A percentile compares a stretch with the other conserved stretches of the same genome.
phyloP scores from a whole-genome alignment of 2,329 filamentous ascomycete species.

The Hawksworthiomyces lignivorus region DNA sequence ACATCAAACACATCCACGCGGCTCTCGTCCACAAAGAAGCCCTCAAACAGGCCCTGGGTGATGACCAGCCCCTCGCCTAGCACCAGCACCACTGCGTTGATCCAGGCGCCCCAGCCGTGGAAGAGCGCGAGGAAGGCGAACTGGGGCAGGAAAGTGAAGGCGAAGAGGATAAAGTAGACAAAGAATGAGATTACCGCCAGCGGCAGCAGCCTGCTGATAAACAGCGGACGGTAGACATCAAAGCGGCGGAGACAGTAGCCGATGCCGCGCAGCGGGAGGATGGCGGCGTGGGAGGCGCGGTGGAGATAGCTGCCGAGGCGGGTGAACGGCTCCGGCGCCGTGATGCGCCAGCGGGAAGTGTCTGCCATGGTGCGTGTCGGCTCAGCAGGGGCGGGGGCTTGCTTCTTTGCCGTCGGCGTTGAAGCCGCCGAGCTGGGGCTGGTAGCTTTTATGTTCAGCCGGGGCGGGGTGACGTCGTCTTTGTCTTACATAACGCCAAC shows the following conservation, averaged over 20 bases:
- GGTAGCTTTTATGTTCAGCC: too few species aligned
- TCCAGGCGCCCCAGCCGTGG: constrained; percentile 79
- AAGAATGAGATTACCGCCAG: constrained; percentile 73
- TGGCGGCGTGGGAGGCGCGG: constrained; percentile 29
- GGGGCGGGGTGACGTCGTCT: too few species aligned
- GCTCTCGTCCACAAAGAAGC: constrained; percentile 73
- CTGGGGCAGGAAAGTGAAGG: constrained; percentile 82
- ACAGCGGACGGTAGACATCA: constrained; percentile 77
- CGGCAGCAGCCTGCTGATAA: constrained; percentile 69
- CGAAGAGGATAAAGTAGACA: constrained; percentile 78
- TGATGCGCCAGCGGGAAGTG: background rate
- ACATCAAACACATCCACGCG: constrained; percentile 80
- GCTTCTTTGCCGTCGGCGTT: too few species aligned
- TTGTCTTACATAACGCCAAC: too few species aligned
- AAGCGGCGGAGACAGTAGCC: constrained; percentile 71
- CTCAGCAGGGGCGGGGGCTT: too few species aligned
- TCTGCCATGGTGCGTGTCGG: background rate
- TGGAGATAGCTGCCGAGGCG: constrained; percentile 10
- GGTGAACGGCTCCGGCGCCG: constrained; percentile 1
- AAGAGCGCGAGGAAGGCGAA: constrained; percentile 85
- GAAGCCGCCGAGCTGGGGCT: too few species aligned
- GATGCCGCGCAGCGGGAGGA: constrained; percentile 63
- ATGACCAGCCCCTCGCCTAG: constrained; percentile 75
- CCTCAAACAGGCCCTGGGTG: constrained; percentile 63
- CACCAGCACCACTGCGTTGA: constrained; percentile 80